These are phyloP conservation scores for Cryptococcus deneoformans DNA, from an alignment of 1,284 basidiomycete species.

Conservation along the genomic window DNA sequence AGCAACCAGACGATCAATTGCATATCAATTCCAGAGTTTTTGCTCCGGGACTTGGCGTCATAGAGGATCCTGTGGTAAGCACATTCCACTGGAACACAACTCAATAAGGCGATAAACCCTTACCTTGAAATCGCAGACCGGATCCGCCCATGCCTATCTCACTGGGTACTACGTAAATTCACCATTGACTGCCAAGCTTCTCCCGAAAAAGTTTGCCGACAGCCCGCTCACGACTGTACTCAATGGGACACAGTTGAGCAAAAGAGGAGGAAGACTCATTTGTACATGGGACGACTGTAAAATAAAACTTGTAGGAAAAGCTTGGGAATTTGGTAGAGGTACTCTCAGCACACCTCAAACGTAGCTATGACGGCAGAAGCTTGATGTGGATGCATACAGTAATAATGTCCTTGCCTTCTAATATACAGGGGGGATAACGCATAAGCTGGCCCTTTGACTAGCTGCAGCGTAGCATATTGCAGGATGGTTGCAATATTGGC, in stretches of 20 bases:
- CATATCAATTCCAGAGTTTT: slow-evolving; percentile 30
- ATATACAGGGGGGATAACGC: no score
- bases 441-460: no score
- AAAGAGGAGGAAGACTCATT: slow-evolving; percentile 10
- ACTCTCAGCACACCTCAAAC: not conserved
- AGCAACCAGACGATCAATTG: slow-evolving; percentile 6
- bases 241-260: slow-evolving; percentile 19
- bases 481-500: no score
- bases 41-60: slow-evolving; percentile 27
- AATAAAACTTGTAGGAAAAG: slow-evolving; percentile 17
- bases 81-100: no score
- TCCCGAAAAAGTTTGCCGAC: slow-evolving; percentile 8
- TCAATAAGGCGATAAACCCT: not conserved
- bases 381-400: no score
- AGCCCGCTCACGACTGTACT: slow-evolving; percentile 5
- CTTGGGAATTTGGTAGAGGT: slow-evolving; percentile 14
- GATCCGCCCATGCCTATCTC: slow-evolving; percentile 32
- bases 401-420: no score
- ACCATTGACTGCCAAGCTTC: slow-evolving; percentile 5
- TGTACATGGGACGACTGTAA: slow-evolving; percentile 14
- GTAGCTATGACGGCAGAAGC: no score
- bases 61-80: slow-evolving; percentile 44
- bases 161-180: slow-evolving; percentile 35
- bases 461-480: no score
- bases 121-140: slow-evolving; percentile 20